Evolutionary conservation across 805 yeast genomes (phyloP).

Genomic region (Spathaspora hagerdaliae): DNA sequence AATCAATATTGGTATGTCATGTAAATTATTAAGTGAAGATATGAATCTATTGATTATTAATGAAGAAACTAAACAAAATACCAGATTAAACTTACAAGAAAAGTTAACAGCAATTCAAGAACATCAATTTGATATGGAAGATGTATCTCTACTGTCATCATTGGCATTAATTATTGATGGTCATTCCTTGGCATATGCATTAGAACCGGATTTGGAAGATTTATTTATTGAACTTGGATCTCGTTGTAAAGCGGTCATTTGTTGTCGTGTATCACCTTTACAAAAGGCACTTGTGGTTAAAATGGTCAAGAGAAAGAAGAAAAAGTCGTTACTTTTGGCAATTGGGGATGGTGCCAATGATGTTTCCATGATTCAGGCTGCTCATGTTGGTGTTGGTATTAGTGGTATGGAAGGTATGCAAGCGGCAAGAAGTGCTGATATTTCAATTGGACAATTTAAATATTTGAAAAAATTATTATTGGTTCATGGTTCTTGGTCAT

Average conservation of each 20-base stretch:
- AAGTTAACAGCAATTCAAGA: conserved; percentile 72
- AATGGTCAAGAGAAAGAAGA: conserved; percentile 77
- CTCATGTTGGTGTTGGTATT: conserved; percentile 98
- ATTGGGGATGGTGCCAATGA: conserved; percentile 99
- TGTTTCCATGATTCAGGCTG: conserved; percentile 98
- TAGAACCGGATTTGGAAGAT: conserved; percentile 77
- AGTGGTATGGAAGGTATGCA: conserved; percentile 99
- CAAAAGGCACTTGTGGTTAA: conserved; percentile 96
- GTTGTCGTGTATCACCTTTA: conserved; percentile 96
- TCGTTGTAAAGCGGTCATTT: conserved; percentile 89
- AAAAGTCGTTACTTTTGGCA: conserved; percentile 74
- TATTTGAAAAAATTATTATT: conserved; percentile 75
- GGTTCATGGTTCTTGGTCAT: conserved; percentile 98
- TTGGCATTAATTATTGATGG: conserved; percentile 94
- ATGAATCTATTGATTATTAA: conserved; percentile 90
- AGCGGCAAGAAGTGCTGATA: conserved; percentile 97
- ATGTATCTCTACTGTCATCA: conserved; percentile 53
- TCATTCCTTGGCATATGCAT: conserved; percentile 79
- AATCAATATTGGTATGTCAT: conserved; percentile 96
- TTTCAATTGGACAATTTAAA: conserved; percentile 93
- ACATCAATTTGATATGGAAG: conserved; percentile 63
- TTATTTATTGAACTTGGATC: conserved; percentile 75
- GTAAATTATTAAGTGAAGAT: conserved; percentile 89
- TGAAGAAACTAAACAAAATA: conserved; percentile 79
- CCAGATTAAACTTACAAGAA: conserved; percentile 64